phyloP scores from a whole-genome alignment of 2,329 filamentous ascomycete species.

The Penicillium sp. region DNA sequence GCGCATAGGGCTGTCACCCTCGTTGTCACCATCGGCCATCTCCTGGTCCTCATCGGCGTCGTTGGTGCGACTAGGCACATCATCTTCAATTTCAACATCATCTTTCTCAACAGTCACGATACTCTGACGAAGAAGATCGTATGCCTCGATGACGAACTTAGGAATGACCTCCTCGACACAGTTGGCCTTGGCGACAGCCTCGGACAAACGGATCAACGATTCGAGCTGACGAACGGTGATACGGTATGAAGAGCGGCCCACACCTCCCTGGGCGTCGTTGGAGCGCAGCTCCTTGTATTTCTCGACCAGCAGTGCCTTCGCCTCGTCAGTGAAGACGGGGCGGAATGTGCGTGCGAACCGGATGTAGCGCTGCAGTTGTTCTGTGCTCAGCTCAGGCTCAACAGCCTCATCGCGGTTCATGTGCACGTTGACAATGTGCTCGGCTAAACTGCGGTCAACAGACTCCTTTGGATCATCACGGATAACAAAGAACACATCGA shows the following conservation, averaged over 20 bases:
- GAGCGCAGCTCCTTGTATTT: slow-evolving; percentile 94
- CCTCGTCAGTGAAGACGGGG: slow-evolving; percentile 85
- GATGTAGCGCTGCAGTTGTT: slow-evolving; percentile 95
- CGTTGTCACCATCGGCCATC: slow-evolving; percentile 46
- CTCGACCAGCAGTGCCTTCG: slow-evolving; percentile 78
- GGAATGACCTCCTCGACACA: slow-evolving; percentile 87
- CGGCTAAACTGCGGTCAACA: slow-evolving; percentile 83
- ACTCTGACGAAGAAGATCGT: slow-evolving; percentile 83
- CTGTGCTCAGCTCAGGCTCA: slow-evolving; percentile 89
- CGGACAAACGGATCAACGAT: slow-evolving; percentile 89
- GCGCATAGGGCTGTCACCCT: slow-evolving; percentile 54
- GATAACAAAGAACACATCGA: slow-evolving; percentile 97
- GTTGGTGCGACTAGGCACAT: slow-evolving; percentile 54
- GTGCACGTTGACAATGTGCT: slow-evolving; percentile 93
- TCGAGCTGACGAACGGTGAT: slow-evolving; percentile 97
- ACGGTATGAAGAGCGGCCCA: slow-evolving; percentile 91
- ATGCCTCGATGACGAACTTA: slow-evolving; percentile 86
- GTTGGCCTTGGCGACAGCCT: slow-evolving; percentile 98
- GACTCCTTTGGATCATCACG: slow-evolving; percentile 94
- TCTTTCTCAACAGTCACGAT: slow-evolving; percentile 99
- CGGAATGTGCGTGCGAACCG: slow-evolving; percentile 93
- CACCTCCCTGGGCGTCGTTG: slow-evolving; percentile 89
- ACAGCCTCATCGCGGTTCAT: slow-evolving; percentile 89
- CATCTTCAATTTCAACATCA: slow-evolving; percentile 89
- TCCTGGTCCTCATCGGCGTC: slow-evolving; percentile 49